Evolutionary conservation across 225 moss, liverwort and hornwort species (phyloP), one percentile per base, ranked within the genome.

Genomic region (Polytrichum formosum): DNA sequence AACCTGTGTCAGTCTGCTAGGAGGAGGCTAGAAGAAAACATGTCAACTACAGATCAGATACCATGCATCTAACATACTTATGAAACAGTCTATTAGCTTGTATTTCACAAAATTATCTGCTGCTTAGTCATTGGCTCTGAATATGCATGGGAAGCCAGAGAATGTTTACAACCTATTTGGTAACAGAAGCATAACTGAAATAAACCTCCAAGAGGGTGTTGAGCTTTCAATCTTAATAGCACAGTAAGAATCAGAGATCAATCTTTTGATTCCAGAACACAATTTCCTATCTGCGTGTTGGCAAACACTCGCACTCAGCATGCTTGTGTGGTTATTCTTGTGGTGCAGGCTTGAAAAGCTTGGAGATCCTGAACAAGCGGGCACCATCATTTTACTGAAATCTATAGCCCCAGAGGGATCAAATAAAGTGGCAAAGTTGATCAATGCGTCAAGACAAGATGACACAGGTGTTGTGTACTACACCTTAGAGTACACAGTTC

Each of bases 331-430:
- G 18, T 22, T 25, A 53, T 13, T 25, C 30, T 30, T 28, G 3
- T 67, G 22, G 26, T 68, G 55, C 82, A 93, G 90, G 28, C 71
- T 98, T 77, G 89, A 91, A 66, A 83, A 85, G 74, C 82, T 98
- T 28, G 97, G 97, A 67, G 82, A 81, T 35, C 90, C 97, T 13
- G 76, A 76, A 16, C 82, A 88, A 67, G 94, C 90, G 13, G 91
- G 92, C 46, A 60, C 69, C 62, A 75, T 67, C 19, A 86, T 98
- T 19, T 77, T 98, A 67, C 80, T 78, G 68, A 89, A 83, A 29
- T 90, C 87, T 25, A 97, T 92, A 68, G 92, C 97, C 26, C 94
- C 94, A 10, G 85, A 91, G 67, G 94, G 92, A 5, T 98, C 94
- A 18, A 84, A 85, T 69, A 92, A 91, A 81, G 80, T 82, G 26